phyloP scores from a whole-genome alignment of 2,329 filamentous ascomycete species.

The Curvularia sp. region DNA sequence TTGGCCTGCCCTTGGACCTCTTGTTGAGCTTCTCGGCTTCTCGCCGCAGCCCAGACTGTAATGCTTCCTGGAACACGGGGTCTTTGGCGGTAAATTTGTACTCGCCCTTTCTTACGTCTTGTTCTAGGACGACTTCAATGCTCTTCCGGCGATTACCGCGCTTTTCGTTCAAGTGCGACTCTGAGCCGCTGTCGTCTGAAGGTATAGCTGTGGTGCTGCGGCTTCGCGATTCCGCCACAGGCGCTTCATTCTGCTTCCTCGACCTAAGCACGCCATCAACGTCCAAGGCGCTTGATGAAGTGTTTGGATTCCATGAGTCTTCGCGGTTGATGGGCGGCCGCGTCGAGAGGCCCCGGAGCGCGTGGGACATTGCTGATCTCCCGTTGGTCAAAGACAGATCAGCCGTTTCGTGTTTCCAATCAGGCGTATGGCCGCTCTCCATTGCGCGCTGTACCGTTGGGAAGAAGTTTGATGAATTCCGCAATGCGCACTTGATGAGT shows the following conservation, averaged over 20 bases:
- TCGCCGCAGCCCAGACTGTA: conserved; percentile 53
- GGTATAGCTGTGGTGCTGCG: conserved; percentile 34
- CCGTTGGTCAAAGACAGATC: conserved; percentile 25
- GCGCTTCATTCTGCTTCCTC: conserved; percentile 46
- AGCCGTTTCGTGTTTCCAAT: conserved; percentile 13
- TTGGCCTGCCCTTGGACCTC: conserved; percentile 52
- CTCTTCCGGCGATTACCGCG: conserved; percentile 44
- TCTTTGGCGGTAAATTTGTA: conserved; percentile 60
- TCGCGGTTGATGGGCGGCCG: conserved; percentile 25
- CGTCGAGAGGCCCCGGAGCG: conserved; percentile 38
- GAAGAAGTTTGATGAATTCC: conserved; percentile 1
- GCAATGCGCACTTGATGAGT: conserved; percentile 5
- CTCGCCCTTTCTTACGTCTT: conserved; percentile 54
- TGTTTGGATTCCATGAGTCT: conserved; percentile 40
- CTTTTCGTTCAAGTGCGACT: conserved; percentile 15
- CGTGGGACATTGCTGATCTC: conserved; percentile 36
- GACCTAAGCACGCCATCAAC: conserved; percentile 54
- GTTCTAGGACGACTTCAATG: conserved; percentile 57
- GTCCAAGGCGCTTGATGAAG: conserved; percentile 37
- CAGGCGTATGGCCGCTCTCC: conserved; percentile 8
- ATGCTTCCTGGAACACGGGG: conserved; percentile 56
- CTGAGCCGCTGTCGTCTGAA: conserved; percentile 33
- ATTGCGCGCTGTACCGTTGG: neutral
- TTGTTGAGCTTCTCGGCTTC: conserved; percentile 46
- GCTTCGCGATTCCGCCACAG: conserved; percentile 45